Evolutionary conservation across 1,139 yeast species (phyloP).

Genomic region (Ashbya aceris): DNA sequence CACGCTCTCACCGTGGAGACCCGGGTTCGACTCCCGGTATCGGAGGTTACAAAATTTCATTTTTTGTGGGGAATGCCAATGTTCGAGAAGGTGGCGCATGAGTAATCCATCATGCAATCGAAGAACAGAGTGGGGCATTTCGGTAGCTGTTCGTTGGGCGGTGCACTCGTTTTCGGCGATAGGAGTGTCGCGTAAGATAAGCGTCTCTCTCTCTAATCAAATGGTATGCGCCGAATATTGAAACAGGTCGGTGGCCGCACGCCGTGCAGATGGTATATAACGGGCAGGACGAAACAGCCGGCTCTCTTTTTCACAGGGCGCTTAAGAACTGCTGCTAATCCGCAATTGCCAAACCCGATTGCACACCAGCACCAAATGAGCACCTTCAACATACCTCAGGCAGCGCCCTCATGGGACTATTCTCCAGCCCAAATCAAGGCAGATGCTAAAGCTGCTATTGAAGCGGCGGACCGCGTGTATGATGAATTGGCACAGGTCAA

Average conservation of each 20-base stretch:
- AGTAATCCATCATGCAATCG: no score
- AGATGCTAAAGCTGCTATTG: slow-evolving; percentile 39
- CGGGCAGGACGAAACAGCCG: neutral
- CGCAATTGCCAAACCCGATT: neutral
- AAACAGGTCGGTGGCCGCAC: no score
- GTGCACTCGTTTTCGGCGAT: no score
- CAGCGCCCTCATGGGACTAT: slow-evolving; percentile 54
- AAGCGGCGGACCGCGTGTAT: slow-evolving; percentile 38
- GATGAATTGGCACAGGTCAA: slow-evolving; percentile 44
- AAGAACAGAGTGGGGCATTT: no score
- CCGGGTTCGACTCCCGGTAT: slow-evolving; percentile 32
- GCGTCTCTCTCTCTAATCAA: no score
- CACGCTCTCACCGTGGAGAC: slow-evolving; percentile 31
- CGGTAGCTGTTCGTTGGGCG: no score
- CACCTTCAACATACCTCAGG: slow-evolving; percentile 26
- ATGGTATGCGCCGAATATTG: no score
- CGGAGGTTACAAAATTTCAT: slow-evolving; percentile 14
- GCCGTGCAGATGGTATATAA: neutral
- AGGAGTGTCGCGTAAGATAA: no score
- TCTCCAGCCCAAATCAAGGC: slow-evolving; percentile 43
- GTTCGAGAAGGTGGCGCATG: no score
- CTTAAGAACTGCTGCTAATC: neutral
- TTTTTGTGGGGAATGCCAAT: no score
- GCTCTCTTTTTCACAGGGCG: neutral
- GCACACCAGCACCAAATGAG: neutral